Evolutionary conservation across 176 grass and related monocot genomes (phyloP).

Genomic region (Pontederia crassipes): DNA sequence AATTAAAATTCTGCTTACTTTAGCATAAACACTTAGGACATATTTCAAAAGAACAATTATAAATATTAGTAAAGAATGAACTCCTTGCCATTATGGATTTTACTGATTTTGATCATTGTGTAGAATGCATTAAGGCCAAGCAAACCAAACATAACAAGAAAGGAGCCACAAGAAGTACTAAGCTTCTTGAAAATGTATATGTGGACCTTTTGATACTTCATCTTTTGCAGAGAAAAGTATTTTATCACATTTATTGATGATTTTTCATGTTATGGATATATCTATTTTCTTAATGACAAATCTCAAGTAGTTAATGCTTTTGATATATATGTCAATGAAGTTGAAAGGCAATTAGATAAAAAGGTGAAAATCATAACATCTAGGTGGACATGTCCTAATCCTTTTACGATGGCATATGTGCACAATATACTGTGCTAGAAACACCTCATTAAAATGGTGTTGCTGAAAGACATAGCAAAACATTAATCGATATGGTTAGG

Average conservation of each 20-base stretch:
- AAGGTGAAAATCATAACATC: conserved; percentile 24
- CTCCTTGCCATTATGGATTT: conserved; percentile 23
- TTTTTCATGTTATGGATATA: conserved; percentile 9
- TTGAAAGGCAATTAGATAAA: conserved; percentile 22
- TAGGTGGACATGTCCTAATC: conserved; percentile 4
- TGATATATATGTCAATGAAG: conserved; percentile 18
- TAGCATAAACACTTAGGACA: conserved; percentile 18
- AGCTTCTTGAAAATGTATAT: conserved; percentile 24
- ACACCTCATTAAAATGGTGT: conserved; percentile 18
- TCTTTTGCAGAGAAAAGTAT: conserved; percentile 20
- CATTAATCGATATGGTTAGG: conserved; percentile 23
- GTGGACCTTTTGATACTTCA: conserved; percentile 11
- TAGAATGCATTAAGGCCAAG: conserved; percentile 17
- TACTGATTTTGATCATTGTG: conserved; percentile 10
- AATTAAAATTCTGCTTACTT: conserved; percentile 15
- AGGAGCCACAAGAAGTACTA: background rate
- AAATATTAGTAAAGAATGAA: conserved; percentile 22
- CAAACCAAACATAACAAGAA: conserved; percentile 23
- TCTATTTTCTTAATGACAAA: too few relatives aligned
- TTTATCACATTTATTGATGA: conserved; percentile 20
- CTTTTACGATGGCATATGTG: conserved; percentile 13
- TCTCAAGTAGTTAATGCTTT: background rate
- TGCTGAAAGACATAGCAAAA: conserved; percentile 4
- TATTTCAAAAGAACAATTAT: conserved; percentile 28
- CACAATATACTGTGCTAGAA: background rate